These are phyloP conservation scores for Coemansia sp. DNA, from an alignment of 192 early-diverging fungal genomes.

Conservation along the genomic window DNA sequence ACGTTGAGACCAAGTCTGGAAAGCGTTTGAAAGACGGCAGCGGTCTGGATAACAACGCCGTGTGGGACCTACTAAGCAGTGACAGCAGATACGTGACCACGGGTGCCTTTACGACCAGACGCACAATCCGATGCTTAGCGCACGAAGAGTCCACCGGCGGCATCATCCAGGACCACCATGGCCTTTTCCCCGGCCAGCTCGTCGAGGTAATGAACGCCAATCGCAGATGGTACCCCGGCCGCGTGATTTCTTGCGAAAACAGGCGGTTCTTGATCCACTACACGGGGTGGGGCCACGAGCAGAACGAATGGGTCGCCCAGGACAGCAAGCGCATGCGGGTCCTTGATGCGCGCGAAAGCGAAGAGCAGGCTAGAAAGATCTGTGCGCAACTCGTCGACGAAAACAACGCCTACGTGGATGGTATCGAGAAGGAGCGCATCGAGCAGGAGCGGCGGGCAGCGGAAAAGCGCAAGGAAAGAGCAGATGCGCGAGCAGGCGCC, in stretches of 20 bases:
- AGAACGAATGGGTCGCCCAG: slow-evolving; percentile 50
- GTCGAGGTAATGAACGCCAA: slow-evolving; percentile 51
- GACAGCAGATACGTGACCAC: slow-evolving; percentile 43
- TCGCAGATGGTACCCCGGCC: slow-evolving; percentile 43
- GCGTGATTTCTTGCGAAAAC: slow-evolving; percentile 42
- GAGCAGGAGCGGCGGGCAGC: slow-evolving; percentile 11
- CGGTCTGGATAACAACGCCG: background rate
- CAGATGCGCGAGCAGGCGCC: slow-evolving; percentile 10
- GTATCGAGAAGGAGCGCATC: slow-evolving; percentile 14
- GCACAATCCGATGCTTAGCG: slow-evolving; percentile 43
- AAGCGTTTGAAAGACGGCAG: background rate
- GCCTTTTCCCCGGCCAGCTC: slow-evolving; percentile 44
- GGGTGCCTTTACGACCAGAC: slow-evolving; percentile 46
- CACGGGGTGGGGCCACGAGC: slow-evolving; percentile 39
- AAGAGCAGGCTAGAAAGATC: slow-evolving; percentile 37
- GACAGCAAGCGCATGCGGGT: slow-evolving; percentile 46
- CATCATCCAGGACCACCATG: slow-evolving; percentile 51
- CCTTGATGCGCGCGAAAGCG: slow-evolving; percentile 12
- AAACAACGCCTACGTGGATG: slow-evolving; percentile 43
- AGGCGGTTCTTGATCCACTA: slow-evolving; percentile 47
- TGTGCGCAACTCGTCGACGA: slow-evolving; percentile 44
- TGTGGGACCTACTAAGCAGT: slow-evolving; percentile 5
- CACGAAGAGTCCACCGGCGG: slow-evolving; percentile 47
- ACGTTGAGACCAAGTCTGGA: background rate
- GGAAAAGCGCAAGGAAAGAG: slow-evolving; percentile 4